Percentiles rank a stretch among this genome's conserved stretches.
Conservation (phyloP, 129 eudicot species). For the Chrysanthemum seticuspe region DNA sequence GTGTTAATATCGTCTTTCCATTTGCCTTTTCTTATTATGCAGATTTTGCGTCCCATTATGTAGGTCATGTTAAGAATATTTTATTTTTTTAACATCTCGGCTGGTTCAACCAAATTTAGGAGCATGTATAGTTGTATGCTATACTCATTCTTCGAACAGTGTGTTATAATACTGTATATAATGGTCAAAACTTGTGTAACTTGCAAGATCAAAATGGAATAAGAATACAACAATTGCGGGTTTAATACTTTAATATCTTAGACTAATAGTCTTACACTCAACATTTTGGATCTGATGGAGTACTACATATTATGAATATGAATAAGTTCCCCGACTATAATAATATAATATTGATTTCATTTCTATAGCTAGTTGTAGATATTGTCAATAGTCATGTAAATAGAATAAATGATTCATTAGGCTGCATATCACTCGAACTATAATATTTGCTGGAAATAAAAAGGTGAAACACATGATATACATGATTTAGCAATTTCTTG, state of each 20-base stretch:
- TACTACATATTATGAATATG: not conserved
- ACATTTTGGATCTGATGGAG: not conserved
- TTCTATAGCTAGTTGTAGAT: conserved; percentile 2
- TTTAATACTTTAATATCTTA: not conserved
- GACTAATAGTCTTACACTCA: not conserved
- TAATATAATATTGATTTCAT: not conserved
- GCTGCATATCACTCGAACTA: not conserved
- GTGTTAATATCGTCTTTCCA: not conserved
- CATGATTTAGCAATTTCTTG: not conserved
- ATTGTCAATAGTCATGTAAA: not conserved
- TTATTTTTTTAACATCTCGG: not conserved
- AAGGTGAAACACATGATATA: not conserved
- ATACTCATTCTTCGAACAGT: not conserved
- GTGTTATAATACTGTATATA: not conserved
- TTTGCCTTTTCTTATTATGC: not conserved
- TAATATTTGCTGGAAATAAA: conserved; percentile 9
- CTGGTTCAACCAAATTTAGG: not conserved
- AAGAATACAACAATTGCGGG: not conserved
- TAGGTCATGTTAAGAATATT: not conserved
- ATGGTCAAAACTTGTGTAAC: not conserved
- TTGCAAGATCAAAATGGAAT: not conserved
- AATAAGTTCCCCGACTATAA: not conserved
- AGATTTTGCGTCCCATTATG: not conserved
- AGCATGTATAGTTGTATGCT: not conserved
- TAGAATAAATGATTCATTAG: not conserved